Evolutionary conservation across 1,284 basidiomycete species (phyloP), one percentile per base, ranked within the genome.

Genomic region (Rhizoctonia solani): DNA sequence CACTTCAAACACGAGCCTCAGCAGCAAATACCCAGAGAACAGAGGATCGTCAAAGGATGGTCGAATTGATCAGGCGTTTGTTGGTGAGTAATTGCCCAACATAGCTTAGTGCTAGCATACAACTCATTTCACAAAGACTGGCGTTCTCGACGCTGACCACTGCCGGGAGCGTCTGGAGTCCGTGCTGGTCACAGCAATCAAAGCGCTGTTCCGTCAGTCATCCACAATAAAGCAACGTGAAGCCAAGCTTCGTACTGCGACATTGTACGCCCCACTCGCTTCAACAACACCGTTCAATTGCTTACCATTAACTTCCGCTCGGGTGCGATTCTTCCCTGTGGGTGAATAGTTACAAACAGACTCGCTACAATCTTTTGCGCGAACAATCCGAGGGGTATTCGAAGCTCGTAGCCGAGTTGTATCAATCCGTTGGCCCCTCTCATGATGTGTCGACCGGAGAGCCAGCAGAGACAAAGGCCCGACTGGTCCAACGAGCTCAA

Each of bases 331-430:
- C 30, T 13, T 55, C 23, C 27, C 14, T 32, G 30, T 58, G 41
- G 23, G 63, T 63, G 37, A 29, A 53, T 73, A 92, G 90, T 78
- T 99, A 96, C 83, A 98, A 96, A 77, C 97, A 99, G 77, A 95
- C 95, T 79, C 98, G 98, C 78, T 98, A 95, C 82, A 99, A 99
- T 74, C 84, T 99, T 34, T 84, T 98, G 9, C 90, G 97, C 44
- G 97, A 99, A 79, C 93, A 97, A 72, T 95, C 93, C 0, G 95
- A 99, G 80, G 97, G 97, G 4, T 99, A 95, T 79, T 92, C 93
- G 73, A 95, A 95, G 74, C 85, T 99, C 37, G 86, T 90, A 32
- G 87, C 90, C 8, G 93, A 95, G 74, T 80, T 55, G 91, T 91
- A 3, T 86, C 88, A 25, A 79, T 90, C 11, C 87, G 92, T 77